Conservation (phyloP, 176 grass and related monocot species). For the Avena atlantica region DNA sequence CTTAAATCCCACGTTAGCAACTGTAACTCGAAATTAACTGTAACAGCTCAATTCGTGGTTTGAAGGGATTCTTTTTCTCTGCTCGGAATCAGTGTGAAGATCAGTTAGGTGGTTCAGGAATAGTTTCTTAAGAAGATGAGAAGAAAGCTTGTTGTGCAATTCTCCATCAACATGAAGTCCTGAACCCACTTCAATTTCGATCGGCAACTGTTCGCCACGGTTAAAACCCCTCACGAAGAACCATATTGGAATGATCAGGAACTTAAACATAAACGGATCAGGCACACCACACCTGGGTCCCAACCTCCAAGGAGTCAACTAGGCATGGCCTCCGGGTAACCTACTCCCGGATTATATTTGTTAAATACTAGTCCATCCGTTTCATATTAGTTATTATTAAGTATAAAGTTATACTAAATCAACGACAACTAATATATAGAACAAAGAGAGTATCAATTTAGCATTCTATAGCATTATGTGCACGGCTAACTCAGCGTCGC, state of each 20-base stretch:
- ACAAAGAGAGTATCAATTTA: too few species aligned
- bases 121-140: too few species aligned
- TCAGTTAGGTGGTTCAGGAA: too few species aligned
- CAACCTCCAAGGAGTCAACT: background rate
- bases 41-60: background rate
- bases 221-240: background rate
- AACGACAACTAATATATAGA: too few species aligned
- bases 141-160: background rate
- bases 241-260: background rate
- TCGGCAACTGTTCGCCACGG: background rate
- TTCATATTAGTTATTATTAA: too few species aligned
- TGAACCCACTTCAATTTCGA: background rate
- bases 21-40: background rate
- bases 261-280: background rate
- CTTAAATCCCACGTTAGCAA: too few species aligned
- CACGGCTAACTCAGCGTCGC: background rate
- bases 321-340: background rate
- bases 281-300: background rate
- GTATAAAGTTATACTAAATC: too few species aligned
- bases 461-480: too few species aligned
- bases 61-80: background rate
- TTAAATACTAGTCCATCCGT: too few species aligned
- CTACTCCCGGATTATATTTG: too few species aligned
- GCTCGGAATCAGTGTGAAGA: too few species aligned
- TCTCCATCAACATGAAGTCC: background rate